Base-by-base conservation (phyloP, 2,329 filamentous ascomycete genomes). In the Dendryphion nanum region DNA sequence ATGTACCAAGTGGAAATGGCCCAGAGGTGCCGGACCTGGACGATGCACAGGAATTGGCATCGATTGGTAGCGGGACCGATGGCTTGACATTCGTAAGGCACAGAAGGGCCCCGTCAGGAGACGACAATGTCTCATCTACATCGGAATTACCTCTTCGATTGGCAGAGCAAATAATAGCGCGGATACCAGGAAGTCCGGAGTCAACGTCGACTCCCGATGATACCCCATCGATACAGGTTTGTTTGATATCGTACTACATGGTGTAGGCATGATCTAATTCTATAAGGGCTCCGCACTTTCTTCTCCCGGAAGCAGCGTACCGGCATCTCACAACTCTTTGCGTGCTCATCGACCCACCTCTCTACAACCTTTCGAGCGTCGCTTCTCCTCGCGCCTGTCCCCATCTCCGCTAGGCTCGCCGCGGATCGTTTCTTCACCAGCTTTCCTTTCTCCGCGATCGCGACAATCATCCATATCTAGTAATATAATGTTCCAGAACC, bases 331-430 rank as follows among this genome's bases (percentile, higher is more conserved):
- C 42, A 81, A 81, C 50, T 83, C 84, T 13, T 77, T 85, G 41
- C 76, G 81, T 15, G 76, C 85, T 48, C 89, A 85, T 51, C 83
- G 88, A 12, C 87, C 85, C 13, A 86, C 86, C 15, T 89, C 88
- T 13, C 85, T 96, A 55, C 82, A 91, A 57, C 91, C 93, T 4
- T 98, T 98, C 64, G 93, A 98, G 62, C 82, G 89, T 47, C 83
- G 93, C 39, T 98, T 98, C 67, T 89, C 94, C 61, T 91, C 91
- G 13, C 83, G 90, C 33, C 80, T 96, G 42, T 82, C 83, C 7
- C 80, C 84, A 12, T 79, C 77, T 4, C 74, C 76, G 7, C 64
- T 74, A 2, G 64, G 66, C 12, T 81, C 81, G 18, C 82, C 86
- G 20, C 79, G 90, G 40, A 76, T 85, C 5, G 75, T 78, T 10